A percentile compares a stretch with the other conserved stretches of the same genome.
These are phyloP conservation scores for Prunella vulgaris DNA, from an alignment of 257 asterid genomes.

Conservation along the genomic window DNA sequence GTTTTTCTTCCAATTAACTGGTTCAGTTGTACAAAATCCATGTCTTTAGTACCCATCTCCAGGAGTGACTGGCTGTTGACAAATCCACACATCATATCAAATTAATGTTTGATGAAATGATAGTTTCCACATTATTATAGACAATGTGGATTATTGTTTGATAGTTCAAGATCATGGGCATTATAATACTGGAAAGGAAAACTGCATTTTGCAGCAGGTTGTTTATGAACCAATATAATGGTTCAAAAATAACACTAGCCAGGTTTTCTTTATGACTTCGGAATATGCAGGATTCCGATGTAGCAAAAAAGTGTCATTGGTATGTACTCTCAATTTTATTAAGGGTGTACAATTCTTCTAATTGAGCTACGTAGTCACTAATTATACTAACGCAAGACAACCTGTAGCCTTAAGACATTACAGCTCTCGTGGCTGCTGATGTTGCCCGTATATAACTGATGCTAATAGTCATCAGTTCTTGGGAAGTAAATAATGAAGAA, in stretches of 20 bases:
- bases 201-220: neutral
- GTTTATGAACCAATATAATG: neutral
- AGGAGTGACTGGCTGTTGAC: constrained; percentile 82
- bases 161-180: neutral
- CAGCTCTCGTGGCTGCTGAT: neutral
- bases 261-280: neutral
- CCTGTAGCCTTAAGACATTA: neutral
- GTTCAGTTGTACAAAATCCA: constrained; percentile 90
- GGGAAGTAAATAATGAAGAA: neutral
- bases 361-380: neutral
- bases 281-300: constrained; percentile 8
- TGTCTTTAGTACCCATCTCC: constrained; percentile 97
- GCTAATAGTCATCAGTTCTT: neutral
- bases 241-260: neutral
- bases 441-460: neutral
- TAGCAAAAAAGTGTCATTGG: neutral
- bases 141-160: neutral
- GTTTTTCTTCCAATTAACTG: constrained; percentile 97
- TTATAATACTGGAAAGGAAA: neutral
- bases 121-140: constrained; percentile 6
- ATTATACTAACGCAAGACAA: neutral
- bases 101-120: neutral
- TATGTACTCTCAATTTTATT: neutral
- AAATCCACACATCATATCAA: constrained; percentile 21
- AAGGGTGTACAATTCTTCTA: neutral